These are phyloP conservation scores for Podila minutissima DNA, from an alignment of 192 early-diverging fungal species.

Conservation along the genomic window DNA sequence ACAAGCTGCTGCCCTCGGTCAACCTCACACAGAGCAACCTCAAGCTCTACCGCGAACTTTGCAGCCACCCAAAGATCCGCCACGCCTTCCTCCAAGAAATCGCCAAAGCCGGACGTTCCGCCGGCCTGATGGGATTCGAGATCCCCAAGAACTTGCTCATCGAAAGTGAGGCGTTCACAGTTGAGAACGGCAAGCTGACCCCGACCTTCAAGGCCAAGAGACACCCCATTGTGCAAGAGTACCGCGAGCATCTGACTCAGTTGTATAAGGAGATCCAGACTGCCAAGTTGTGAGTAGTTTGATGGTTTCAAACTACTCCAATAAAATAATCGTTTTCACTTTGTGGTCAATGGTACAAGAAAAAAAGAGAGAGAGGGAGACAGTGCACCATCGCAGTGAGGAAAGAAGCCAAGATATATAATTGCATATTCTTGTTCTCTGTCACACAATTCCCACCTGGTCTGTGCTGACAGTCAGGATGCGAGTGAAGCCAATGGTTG, in stretches of 20 bases:
- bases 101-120: slow-evolving; percentile 61
- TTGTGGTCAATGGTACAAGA: too few species aligned
- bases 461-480: too few species aligned
- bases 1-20: slow-evolving; percentile 52
- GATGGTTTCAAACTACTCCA: too few species aligned
- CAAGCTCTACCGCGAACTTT: slow-evolving; percentile 60
- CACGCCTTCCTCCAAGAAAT: slow-evolving; percentile 62
- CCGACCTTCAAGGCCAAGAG: slow-evolving; percentile 92
- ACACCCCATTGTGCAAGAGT: slow-evolving; percentile 54
- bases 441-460: too few species aligned
- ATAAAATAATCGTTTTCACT: too few species aligned
- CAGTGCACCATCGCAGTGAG: too few species aligned
- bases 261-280: slow-evolving; percentile 23
- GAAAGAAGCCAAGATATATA: too few species aligned
- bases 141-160: slow-evolving; percentile 72
- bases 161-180: slow-evolving; percentile 70
- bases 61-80: slow-evolving; percentile 60
- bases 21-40: slow-evolving; percentile 41
- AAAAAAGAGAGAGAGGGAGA: too few species aligned
- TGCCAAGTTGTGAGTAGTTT: slow-evolving; percentile 18
- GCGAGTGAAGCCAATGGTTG: too few species aligned
- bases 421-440: too few species aligned
- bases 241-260: slow-evolving; percentile 24
- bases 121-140: slow-evolving; percentile 76
- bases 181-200: slow-evolving; percentile 80